phyloP scores from a whole-genome alignment of 169 alveolate genomes.

The Plasmodium malariae region DNA sequence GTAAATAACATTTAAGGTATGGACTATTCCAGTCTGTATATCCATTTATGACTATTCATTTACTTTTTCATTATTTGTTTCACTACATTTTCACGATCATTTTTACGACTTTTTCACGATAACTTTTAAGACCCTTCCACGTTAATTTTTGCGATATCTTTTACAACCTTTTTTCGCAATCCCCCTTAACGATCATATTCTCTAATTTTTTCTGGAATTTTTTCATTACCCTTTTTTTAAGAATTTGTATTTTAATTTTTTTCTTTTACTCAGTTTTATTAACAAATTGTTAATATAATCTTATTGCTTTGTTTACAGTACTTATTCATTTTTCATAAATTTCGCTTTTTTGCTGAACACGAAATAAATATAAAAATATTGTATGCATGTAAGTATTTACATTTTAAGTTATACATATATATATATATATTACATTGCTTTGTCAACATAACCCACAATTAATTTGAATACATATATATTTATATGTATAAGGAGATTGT shows the following conservation, averaged over 20 bases:
- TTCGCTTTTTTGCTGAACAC: no score
- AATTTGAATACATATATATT: conserved; percentile 3
- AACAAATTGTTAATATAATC: no score
- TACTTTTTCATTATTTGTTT: neutral
- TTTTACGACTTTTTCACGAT: conserved; percentile 6
- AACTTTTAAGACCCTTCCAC: no score
- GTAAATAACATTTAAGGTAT: conserved; percentile 5
- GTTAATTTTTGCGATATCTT: no score
- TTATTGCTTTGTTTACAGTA: no score
- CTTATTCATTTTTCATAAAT: no score
- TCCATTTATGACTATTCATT: conserved; percentile 2
- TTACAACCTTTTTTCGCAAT: neutral
- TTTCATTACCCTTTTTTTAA: neutral
- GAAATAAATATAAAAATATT: no score
- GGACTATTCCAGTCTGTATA: conserved; percentile 11
- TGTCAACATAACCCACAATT: neutral
- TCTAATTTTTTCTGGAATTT: neutral
- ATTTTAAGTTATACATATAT: no score
- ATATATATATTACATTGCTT: neutral
- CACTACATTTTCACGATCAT: conserved; percentile 5
- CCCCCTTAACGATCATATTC: neutral
- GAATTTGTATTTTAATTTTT: no score
- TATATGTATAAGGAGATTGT: neutral
- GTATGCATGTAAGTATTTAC: no score
- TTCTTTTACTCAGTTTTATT: no score